Base-by-base conservation (phyloP, 805 yeast genomes). In the Schizosaccharomyces cryophilus region DNA sequence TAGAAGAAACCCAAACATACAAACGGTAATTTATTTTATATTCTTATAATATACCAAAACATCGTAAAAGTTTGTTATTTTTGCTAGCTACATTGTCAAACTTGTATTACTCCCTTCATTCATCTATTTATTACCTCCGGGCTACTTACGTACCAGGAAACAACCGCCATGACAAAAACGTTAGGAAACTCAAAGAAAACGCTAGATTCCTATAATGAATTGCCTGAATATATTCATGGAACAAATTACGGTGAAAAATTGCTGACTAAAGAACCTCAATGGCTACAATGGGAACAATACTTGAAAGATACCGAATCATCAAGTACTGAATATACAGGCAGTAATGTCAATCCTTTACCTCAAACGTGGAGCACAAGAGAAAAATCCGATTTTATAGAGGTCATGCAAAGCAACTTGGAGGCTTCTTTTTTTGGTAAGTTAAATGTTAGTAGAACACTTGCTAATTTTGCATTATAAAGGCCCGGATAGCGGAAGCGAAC, bases 401-500 rank as follows among this genome's bases (percentile, higher is more conserved):
- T 42, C 9, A 42, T 59, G 26, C 24, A 45, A 15, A 31, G 31
- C 26, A 47, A 42, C 5, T 4, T 45, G 42, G 54, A 54, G 42
- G 26, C 29, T 56, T 19, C 42, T 4, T 29, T 56, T 19, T 40
- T 19, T 17, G 42, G 56, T 21, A 19, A 21, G 56, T 51, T 21
- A 35, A 5, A 4, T 51, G n/a, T 51, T 24, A n/a, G 13, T 21
- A 51, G 7, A 29, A 51, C 24, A 17, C 3, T 51, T 51, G 19
- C 21, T 51, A 51, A 24, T 29, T 24, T 11, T 19, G 1, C 30
- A 24, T 24, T 29, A 31, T 31, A 19, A n/a, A 40, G 61, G 61
- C 4, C 61, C 61, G 17, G 60, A 31, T 9, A 17, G 24, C 13
- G 61, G 61, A n/a, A 42, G 19, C n/a, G 61, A 64, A 24, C 63